Conservation (phyloP, 768 basidiomycete species). For the Termitomyces sp. region DNA sequence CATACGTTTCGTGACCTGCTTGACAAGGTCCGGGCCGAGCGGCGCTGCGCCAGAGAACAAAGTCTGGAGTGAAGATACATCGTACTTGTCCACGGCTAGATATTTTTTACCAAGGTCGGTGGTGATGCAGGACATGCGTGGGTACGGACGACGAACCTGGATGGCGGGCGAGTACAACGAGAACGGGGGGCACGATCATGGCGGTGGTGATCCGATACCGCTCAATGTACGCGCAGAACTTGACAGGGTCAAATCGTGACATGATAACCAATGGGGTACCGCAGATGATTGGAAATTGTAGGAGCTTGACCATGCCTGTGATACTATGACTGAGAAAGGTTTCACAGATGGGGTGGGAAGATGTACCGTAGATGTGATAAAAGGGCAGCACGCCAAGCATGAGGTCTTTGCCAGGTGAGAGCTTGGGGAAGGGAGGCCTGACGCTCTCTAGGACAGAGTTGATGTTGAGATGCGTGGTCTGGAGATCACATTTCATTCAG, state of each 20-base stretch:
- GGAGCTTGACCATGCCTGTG: constrained; percentile 55
- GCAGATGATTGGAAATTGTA: constrained; percentile 49
- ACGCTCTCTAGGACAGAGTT: constrained; percentile 53
- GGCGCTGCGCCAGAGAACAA: constrained; percentile 82
- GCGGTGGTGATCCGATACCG: constrained; percentile 55
- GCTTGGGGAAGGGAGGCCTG: constrained; percentile 34
- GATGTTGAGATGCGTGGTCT: constrained; percentile 70
- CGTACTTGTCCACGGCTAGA: constrained; percentile 58
- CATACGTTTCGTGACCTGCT: constrained; percentile 38
- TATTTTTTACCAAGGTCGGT: background rate
- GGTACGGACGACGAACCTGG: constrained; percentile 38
- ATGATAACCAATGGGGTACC: constrained; percentile 55
- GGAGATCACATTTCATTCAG: background rate
- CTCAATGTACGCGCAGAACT: constrained; percentile 62
- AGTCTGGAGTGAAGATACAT: constrained; percentile 53
- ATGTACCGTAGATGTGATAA: constrained; percentile 39
- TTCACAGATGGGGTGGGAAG: background rate
- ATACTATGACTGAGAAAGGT: background rate
- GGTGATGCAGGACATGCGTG: background rate
- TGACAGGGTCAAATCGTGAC: constrained; percentile 64
- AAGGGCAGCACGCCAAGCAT: constrained; percentile 64
- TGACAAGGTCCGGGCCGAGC: constrained; percentile 57
- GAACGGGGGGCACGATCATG: constrained; percentile 78
- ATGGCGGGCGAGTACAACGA: constrained; percentile 69
- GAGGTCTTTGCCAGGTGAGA: constrained; percentile 37